Evolutionary conservation across 1,284 basidiomycete species (phyloP).

Genomic region (Malassezia cuniculi): DNA sequence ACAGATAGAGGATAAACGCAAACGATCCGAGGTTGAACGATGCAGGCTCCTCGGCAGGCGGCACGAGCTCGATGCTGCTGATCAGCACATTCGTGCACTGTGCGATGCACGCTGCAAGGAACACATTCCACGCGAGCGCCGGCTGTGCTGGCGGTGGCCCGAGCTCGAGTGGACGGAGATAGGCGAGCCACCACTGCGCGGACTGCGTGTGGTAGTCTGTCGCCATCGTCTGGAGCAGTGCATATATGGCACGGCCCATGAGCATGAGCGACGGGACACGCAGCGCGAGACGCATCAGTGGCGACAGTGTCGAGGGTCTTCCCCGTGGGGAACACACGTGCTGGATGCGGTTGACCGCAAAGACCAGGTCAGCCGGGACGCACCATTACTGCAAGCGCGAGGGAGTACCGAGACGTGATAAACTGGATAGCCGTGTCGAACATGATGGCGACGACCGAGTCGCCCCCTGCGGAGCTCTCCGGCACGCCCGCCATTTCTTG

Average conservation of each 20-base stretch:
- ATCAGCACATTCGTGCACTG: conserved; percentile 4
- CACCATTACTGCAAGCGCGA: conserved; percentile 25
- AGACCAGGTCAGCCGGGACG: conserved; percentile 10
- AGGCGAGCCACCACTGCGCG: conserved; percentile 18
- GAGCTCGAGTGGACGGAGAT: conserved; percentile 15
- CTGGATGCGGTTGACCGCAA: conserved; percentile 33
- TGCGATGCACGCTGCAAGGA: conserved; percentile 9
- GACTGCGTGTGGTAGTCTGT: conserved; percentile 16
- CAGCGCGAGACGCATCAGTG: conserved; percentile 18
- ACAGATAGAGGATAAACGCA: conserved; percentile 30
- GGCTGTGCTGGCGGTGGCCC: conserved; percentile 1
- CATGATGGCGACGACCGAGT: conserved; percentile 1
- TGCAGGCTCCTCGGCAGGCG: conserved; percentile 17
- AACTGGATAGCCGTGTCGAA: conserved; percentile 29
- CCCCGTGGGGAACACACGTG: conserved; percentile 36
- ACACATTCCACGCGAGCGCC: conserved; percentile 4
- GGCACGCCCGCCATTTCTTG: no score
- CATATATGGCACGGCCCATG: conserved; percentile 17
- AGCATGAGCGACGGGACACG: conserved; percentile 26
- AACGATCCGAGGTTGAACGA: conserved; percentile 38
- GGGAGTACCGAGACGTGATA: conserved; percentile 27
- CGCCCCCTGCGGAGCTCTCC: no score
- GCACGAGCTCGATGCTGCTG: conserved; percentile 6
- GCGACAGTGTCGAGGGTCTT: conserved; percentile 18
- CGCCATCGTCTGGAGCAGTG: conserved; percentile 16